Percentiles rank a stretch among this genome's conserved stretches.
These are phyloP conservation scores for Colletotrichum melonis DNA, from an alignment of 2,329 filamentous ascomycete genomes.

Conservation along the genomic window DNA sequence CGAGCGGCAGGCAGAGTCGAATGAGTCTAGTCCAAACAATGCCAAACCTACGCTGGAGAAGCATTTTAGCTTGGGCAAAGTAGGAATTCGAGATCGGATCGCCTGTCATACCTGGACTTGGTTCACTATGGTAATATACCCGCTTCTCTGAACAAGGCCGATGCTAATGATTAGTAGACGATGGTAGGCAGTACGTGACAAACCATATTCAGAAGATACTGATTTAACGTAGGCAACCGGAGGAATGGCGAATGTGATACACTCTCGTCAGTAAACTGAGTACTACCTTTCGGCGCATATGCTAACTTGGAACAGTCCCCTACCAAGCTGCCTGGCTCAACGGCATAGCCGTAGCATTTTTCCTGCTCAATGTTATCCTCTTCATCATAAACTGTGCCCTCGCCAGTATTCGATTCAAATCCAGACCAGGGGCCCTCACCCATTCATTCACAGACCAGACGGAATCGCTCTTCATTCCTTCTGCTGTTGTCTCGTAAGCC, in stretches of 20 bases:
- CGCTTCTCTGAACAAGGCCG: neutral
- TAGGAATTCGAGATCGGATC: slow-evolving; percentile 62
- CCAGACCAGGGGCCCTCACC: slow-evolving; percentile 76
- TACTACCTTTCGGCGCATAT: slow-evolving; percentile 69
- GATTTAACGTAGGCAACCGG: slow-evolving; percentile 59
- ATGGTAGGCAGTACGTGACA: slow-evolving; percentile 43
- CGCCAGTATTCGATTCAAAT: slow-evolving; percentile 75
- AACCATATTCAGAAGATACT: neutral
- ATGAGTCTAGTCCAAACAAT: slow-evolving; percentile 46
- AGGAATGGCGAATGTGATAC: slow-evolving; percentile 66
- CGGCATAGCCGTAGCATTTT: slow-evolving; percentile 69
- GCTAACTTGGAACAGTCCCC: slow-evolving; percentile 57
- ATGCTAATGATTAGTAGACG: slow-evolving; percentile 40
- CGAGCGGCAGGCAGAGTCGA: slow-evolving; percentile 35
- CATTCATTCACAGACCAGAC: slow-evolving; percentile 80
- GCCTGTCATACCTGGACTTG: slow-evolving; percentile 76
- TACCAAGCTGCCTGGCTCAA: slow-evolving; percentile 67
- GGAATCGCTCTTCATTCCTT: slow-evolving; percentile 82
- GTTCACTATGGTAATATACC: slow-evolving; percentile 69
- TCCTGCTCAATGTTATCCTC: slow-evolving; percentile 71
- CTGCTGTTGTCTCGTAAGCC: slow-evolving; percentile 62
- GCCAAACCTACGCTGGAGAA: slow-evolving; percentile 45
- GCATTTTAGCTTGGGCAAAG: slow-evolving; percentile 40
- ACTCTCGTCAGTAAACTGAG: slow-evolving; percentile 58
- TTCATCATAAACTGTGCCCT: slow-evolving; percentile 73